These are phyloP conservation scores for Imleria badia DNA, from an alignment of 768 basidiomycete species.

Conservation along the genomic window DNA sequence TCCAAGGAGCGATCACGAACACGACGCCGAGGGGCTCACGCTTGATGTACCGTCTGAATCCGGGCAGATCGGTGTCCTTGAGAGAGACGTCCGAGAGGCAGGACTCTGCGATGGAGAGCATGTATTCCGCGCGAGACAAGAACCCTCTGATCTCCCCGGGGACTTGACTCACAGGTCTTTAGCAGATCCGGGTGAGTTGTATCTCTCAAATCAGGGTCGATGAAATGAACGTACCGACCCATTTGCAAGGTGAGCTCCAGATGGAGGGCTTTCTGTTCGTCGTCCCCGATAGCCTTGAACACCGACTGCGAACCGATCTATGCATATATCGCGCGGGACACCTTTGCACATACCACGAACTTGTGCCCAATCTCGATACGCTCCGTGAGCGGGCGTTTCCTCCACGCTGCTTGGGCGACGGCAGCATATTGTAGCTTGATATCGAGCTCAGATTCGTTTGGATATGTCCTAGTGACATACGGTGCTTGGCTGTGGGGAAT, in stretches of 20 bases:
- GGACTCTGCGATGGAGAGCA: constrained; percentile 79
- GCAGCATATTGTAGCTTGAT: constrained; percentile 53
- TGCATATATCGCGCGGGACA: background rate
- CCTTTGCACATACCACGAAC: constrained; percentile 57
- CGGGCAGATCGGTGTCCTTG: constrained; percentile 75
- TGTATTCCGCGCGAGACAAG: constrained; percentile 77
- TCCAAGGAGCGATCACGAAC: constrained; percentile 89
- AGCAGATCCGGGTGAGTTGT: background rate
- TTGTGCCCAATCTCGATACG: constrained; percentile 68
- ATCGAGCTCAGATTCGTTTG: constrained; percentile 59
- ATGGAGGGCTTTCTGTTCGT: constrained; percentile 51
- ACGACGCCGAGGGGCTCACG: constrained; percentile 85
- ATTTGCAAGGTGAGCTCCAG: constrained; percentile 85
- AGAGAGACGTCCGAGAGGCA: constrained; percentile 74
- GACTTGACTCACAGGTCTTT: constrained; percentile 75
- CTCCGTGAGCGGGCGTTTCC: constrained; percentile 53
- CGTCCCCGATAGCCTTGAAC: constrained; percentile 43
- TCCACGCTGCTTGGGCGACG: constrained; percentile 76
- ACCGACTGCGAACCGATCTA: constrained; percentile 37
- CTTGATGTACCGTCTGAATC: constrained; percentile 81
- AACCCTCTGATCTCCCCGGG: constrained; percentile 81
- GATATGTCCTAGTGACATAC: constrained; percentile 60
- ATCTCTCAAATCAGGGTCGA: background rate
- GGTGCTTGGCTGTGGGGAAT: constrained; percentile 73
- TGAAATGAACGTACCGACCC: constrained; percentile 64